These are phyloP conservation scores for Neopestalotiopsis rosae DNA, from an alignment of 2,329 filamentous ascomycete genomes.

Conservation along the genomic window DNA sequence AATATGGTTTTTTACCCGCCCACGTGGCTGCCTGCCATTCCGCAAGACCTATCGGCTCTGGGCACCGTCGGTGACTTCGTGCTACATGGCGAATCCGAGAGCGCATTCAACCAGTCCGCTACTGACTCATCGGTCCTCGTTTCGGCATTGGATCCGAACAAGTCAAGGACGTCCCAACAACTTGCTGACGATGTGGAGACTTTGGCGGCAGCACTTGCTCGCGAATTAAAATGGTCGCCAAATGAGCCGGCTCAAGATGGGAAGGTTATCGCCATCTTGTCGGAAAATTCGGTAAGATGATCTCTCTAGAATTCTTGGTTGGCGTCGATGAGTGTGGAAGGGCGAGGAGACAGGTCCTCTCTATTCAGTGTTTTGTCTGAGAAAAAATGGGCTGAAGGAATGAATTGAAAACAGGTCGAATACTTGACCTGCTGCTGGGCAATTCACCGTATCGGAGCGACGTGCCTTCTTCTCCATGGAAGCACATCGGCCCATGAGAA, in stretches of 20 bases:
- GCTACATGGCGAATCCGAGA: background rate
- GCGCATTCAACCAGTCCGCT: background rate
- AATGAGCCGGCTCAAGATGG: background rate
- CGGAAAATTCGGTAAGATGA: constrained; percentile 12
- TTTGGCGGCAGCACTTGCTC: constrained; percentile 9
- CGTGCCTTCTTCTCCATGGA: constrained; percentile 11
- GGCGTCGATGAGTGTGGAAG: too few relatives aligned
- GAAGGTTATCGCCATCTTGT: constrained; percentile 13
- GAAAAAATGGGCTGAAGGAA: background rate
- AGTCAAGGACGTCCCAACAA: background rate
- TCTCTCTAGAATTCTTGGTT: too few relatives aligned
- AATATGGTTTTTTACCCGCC: constrained; percentile 14
- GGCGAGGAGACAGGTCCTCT: too few relatives aligned
- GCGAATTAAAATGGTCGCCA: constrained; percentile 11
- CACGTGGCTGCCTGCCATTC: constrained; percentile 13
- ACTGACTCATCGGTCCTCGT: background rate
- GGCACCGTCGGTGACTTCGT: constrained; percentile 10
- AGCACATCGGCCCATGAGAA: constrained; percentile 4
- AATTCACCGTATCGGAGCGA: constrained; percentile 4
- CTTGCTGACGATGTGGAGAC: constrained; percentile 5
- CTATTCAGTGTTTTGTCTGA: too few relatives aligned
- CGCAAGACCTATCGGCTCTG: constrained; percentile 5
- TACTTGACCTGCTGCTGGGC: constrained; percentile 14
- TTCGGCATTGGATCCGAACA: background rate
- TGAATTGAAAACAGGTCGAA: background rate